Evolutionary conservation across 176 grass and related monocot genomes (phyloP), one percentile per base, ranked within the genome.

Genomic region (Secale cereale): DNA sequence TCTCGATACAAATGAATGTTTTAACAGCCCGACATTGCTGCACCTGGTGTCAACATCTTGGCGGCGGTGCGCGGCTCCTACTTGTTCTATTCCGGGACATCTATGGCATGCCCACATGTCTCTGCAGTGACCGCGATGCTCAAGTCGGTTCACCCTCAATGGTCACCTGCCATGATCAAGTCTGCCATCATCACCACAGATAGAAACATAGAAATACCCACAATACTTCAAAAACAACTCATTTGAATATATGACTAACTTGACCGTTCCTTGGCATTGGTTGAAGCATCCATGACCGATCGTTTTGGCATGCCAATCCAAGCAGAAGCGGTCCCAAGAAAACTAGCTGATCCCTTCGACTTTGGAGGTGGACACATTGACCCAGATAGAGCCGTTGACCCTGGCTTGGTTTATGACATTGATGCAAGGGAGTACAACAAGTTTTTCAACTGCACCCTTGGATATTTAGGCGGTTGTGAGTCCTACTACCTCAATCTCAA

Each of bases 1-100:
- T 52, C 48, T 5, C 2, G 48, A 70, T 39, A 20, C 0, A n/a
- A 22, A 68, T 68, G 1, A 54, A 54, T 54, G 22, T 70, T 70
- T 70, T 5, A 10, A 12, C 66, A 70, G 66, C 66, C 66, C 4
- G 66, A 70, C 66, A 10, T 93, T 78, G 4, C 85, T 5, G 91
- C 91, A 1, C 91, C 88, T 0, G 88, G 88, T 6, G 73, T 50
- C 35, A 40, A 20, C 35, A 70, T 70, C 35, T 40, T 70, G 35
- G 68, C 68, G n/a, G 68, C 35, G 1, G 10, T 13, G 1, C 19
- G 35, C 0, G 35, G 7, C 35, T 70, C 68, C 11, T 70, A 70
- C 0, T 2, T 40, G 22, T 70, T 70, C 22, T 39, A 12, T 4
- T 70, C 68, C 0, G 68, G 68, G 4, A 70, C 68, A 40, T 70